Percentiles rank a stretch among this genome's conserved stretches.
Evolutionary conservation across 495 filamentous ascomycete species (phyloP).

Genomic region (Arthonia radiata): DNA sequence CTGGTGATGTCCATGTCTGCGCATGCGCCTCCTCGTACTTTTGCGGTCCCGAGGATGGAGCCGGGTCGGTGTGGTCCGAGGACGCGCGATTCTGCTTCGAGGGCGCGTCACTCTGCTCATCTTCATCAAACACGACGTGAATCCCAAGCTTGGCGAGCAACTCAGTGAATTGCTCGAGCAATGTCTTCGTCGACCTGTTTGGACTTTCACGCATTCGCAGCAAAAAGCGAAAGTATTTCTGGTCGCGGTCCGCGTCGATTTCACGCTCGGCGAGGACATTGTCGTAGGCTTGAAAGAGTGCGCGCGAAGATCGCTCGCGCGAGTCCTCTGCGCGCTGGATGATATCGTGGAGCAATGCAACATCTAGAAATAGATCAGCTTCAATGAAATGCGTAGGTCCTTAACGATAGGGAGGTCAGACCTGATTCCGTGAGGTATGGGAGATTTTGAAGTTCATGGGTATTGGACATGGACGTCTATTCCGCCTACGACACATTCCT

Average conservation of each 20-base stretch:
- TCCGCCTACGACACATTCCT: slow-evolving; percentile 26
- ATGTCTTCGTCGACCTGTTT: slow-evolving; percentile 13
- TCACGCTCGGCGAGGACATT: slow-evolving; percentile 39
- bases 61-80: too few species aligned
- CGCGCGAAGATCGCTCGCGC: slow-evolving; percentile 44
- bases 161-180: slow-evolving; percentile 42
- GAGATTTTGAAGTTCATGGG: slow-evolving; percentile 22
- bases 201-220: slow-evolving; percentile 48
- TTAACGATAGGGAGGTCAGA: slow-evolving; percentile 6
- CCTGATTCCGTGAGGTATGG: slow-evolving; percentile 40
- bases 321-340: slow-evolving; percentile 42
- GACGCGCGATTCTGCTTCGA: too few species aligned
- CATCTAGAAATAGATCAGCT: slow-evolving; percentile 25
- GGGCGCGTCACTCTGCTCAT: slow-evolving; percentile 13
- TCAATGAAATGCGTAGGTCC: neutral
- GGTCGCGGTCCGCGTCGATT: slow-evolving; percentile 43
- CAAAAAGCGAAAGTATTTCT: slow-evolving; percentile 48
- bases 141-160: slow-evolving; percentile 41
- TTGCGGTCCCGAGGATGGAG: too few species aligned
- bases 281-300: slow-evolving; percentile 62
- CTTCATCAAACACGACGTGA: slow-evolving; percentile 32
- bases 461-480: slow-evolving; percentile 33
- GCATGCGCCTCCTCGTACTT: too few species aligned
- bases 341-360: slow-evolving; percentile 53
- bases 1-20: too few species aligned